Conservation (phyloP, 2,329 filamentous ascomycete genomes). For the Fusarium sacchari region DNA sequence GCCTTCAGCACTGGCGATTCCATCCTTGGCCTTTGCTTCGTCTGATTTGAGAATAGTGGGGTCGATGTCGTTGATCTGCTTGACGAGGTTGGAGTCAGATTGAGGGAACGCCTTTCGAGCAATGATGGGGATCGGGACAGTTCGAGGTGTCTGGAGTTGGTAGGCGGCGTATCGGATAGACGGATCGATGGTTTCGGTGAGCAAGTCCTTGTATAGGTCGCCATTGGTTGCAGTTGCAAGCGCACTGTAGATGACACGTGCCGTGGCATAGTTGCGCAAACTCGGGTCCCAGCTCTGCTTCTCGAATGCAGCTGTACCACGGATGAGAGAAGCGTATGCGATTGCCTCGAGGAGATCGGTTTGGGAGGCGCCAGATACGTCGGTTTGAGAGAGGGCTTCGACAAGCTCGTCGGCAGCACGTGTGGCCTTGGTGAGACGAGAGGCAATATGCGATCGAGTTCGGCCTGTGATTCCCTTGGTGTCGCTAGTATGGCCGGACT, state of each 20-base stretch:
- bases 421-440: conserved; percentile 83
- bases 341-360: conserved; percentile 84
- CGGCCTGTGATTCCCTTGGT: conserved; percentile 81
- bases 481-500: conserved; percentile 81
- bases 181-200: conserved; percentile 88
- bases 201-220: conserved; percentile 85
- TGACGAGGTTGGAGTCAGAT: conserved; percentile 69
- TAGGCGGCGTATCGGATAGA: conserved; percentile 96
- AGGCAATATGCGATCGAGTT: conserved; percentile 88
- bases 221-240: conserved; percentile 69
- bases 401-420: conserved; percentile 75
- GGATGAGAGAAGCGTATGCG: conserved; percentile 82
- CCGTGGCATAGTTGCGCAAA: conserved; percentile 77
- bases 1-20: conserved; percentile 60
- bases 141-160: conserved; percentile 87
- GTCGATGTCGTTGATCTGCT: conserved; percentile 76
- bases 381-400: conserved; percentile 69
- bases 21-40: conserved; percentile 59
- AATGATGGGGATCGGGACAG: conserved; percentile 81
- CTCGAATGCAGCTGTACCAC: conserved; percentile 84
- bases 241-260: conserved; percentile 84
- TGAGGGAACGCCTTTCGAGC: conserved; percentile 81
- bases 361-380: conserved; percentile 71
- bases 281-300: conserved; percentile 87
- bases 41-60: conserved; percentile 70